Conservation (phyloP, 495 filamentous ascomycete genomes). For the Aspergillus campestris region DNA sequence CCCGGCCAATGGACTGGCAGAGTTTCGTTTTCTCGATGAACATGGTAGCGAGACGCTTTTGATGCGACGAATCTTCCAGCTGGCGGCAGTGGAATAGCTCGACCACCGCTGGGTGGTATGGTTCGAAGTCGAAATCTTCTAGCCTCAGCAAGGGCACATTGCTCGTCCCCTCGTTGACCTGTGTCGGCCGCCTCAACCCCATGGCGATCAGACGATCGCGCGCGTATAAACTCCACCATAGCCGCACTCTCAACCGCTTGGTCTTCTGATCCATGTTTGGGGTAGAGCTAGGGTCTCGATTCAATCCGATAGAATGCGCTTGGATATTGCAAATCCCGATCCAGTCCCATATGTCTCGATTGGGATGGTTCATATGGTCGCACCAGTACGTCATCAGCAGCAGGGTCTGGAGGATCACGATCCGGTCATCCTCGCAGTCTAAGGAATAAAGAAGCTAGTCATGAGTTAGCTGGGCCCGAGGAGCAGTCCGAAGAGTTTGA, state of each 20-base stretch:
- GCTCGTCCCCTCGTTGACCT: slow-evolving; percentile 79
- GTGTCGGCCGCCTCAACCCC: slow-evolving; percentile 73
- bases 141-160: slow-evolving; percentile 74
- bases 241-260: slow-evolving; percentile 59
- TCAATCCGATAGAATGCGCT: slow-evolving; percentile 71
- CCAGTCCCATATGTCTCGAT: slow-evolving; percentile 78
- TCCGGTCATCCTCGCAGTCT: slow-evolving; percentile 73
- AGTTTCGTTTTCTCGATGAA: slow-evolving; percentile 84
- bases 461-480: slow-evolving; percentile 5
- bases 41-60: slow-evolving; percentile 68
- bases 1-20: slow-evolving; percentile 70
- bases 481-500: background rate
- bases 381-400: slow-evolving; percentile 86
- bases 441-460: slow-evolving; percentile 62
- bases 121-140: slow-evolving; percentile 69
- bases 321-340: slow-evolving; percentile 76
- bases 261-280: slow-evolving; percentile 50
- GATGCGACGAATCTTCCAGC: slow-evolving; percentile 38
- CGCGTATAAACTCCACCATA: slow-evolving; percentile 90
- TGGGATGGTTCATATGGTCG: slow-evolving; percentile 53
- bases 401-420: slow-evolving; percentile 69
- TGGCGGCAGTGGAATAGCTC: slow-evolving; percentile 31
- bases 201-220: slow-evolving; percentile 82
- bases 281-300: slow-evolving; percentile 61
- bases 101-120: slow-evolving; percentile 42